Conservation (phyloP, 306 rosid genomes). For the Heteromeles arbutifolia region DNA sequence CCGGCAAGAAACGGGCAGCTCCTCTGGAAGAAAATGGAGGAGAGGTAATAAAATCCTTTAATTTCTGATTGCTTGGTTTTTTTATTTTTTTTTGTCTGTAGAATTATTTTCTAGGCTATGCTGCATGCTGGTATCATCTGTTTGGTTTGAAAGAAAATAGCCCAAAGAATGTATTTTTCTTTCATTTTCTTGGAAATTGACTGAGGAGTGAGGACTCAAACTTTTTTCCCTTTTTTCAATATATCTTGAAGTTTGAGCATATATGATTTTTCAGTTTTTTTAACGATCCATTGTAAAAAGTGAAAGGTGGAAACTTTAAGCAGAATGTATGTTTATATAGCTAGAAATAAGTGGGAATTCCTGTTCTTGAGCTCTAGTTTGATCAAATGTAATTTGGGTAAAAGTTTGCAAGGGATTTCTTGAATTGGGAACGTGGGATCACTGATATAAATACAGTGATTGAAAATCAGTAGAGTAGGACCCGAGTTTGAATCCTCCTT, state of each 20-base stretch:
- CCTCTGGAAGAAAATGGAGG: slow-evolving; percentile 6
- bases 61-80: not conserved
- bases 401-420: not conserved
- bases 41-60: not conserved
- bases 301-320: not conserved
- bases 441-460: not conserved
- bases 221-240: not conserved
- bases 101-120: not conserved
- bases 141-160: not conserved
- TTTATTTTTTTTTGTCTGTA: not conserved
- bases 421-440: not conserved
- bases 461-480: not conserved
- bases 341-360: not conserved
- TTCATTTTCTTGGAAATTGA: not conserved
- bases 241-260: not conserved
- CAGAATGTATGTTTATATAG: not conserved
- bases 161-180: not conserved
- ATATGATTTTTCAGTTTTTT: not conserved
- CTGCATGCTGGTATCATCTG: not conserved
- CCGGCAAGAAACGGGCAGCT: slow-evolving; percentile 44
- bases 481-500: too few relatives aligned
- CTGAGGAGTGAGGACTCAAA: not conserved
- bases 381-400: not conserved
- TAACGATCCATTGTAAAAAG: not conserved
- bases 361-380: not conserved